Percentiles rank a stretch among this genome's conserved stretches.
These are phyloP conservation scores for Starmerella sp. DNA, from an alignment of 805 yeast genomes.

Conservation along the genomic window DNA sequence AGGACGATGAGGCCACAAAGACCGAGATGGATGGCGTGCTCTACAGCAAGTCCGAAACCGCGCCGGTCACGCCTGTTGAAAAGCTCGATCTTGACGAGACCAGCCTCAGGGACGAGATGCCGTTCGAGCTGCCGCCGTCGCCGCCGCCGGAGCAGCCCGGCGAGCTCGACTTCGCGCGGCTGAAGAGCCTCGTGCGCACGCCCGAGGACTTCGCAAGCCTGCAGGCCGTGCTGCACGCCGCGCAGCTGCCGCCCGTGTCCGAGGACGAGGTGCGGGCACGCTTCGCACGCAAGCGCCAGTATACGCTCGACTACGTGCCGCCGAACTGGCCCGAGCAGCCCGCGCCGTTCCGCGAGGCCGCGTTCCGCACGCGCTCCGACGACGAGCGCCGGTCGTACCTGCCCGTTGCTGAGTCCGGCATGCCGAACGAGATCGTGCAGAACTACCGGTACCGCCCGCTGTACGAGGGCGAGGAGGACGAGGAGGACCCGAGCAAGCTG, in stretches of 20 bases:
- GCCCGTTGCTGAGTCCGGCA: slow-evolving; percentile 2
- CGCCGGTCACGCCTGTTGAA: neutral
- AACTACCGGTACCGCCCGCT: slow-evolving; percentile 10
- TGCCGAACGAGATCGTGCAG: slow-evolving; percentile 13
- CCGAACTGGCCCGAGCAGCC: slow-evolving; percentile 3
- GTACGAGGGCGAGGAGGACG: slow-evolving; percentile 27
- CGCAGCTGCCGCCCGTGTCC: neutral
- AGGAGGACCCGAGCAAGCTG: slow-evolving; percentile 54
- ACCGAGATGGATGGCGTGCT: neutral
- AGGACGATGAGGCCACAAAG: neutral
- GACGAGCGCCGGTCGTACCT: slow-evolving; percentile 11
- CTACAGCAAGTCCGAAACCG: neutral
- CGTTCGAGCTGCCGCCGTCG: neutral
- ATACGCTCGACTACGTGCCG: neutral
- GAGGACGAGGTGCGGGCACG: neutral
- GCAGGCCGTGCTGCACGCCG: neutral
- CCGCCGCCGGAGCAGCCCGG: neutral
- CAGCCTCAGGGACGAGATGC: neutral
- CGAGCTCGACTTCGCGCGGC: neutral
- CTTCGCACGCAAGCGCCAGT: neutral
- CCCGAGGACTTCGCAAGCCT: slow-evolving; percentile 2
- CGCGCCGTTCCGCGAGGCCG: slow-evolving; percentile 7
- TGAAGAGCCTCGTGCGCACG: neutral
- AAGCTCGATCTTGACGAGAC: neutral
- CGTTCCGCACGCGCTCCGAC: neutral